A percentile compares a stretch with the other conserved stretches of the same genome.
These are phyloP conservation scores for Rhizoctonia solani DNA, from an alignment of 1,284 basidiomycete species.

Conservation along the genomic window DNA sequence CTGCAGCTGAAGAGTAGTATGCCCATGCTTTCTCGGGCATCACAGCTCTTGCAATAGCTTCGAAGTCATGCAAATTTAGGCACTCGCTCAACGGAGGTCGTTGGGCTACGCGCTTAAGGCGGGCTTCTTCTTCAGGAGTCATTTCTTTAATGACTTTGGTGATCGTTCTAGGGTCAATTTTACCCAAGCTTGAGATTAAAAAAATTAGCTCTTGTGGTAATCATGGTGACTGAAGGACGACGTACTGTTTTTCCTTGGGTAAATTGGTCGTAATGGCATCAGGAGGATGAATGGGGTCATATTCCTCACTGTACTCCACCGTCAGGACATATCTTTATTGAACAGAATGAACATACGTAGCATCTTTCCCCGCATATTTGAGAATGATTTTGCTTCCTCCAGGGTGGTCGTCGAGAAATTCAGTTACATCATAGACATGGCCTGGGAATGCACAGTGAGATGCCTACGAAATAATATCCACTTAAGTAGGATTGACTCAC, in stretches of 20 bases:
- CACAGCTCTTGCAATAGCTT: slow-evolving; percentile 74
- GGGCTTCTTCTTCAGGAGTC: slow-evolving; percentile 63
- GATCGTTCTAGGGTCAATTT: slow-evolving; percentile 66
- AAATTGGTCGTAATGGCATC: slow-evolving; percentile 84
- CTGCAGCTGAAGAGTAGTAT: slow-evolving; percentile 85
- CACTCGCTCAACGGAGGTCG: slow-evolving; percentile 76
- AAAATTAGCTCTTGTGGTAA: slow-evolving; percentile 37
- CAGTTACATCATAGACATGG: slow-evolving; percentile 76
- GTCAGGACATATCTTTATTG: slow-evolving; percentile 22
- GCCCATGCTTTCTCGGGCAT: slow-evolving; percentile 86
- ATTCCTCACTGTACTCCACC: slow-evolving; percentile 59
- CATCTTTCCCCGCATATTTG: slow-evolving; percentile 78
- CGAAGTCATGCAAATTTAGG: slow-evolving; percentile 89
- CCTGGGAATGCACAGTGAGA: slow-evolving; percentile 46
- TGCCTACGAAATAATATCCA: slow-evolving; percentile 35
- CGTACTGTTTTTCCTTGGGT: slow-evolving; percentile 74
- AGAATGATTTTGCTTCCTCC: slow-evolving; percentile 69
- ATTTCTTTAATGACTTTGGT: slow-evolving; percentile 56
- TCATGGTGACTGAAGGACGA: slow-evolving; percentile 12
- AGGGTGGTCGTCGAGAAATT: slow-evolving; percentile 73
- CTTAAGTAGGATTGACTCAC: too few species aligned
- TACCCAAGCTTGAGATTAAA: slow-evolving; percentile 59
- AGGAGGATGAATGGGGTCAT: slow-evolving; percentile 86
- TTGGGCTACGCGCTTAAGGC: slow-evolving; percentile 56
- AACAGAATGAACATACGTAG: slow-evolving; percentile 55